Base-by-base conservation (phyloP, 768 basidiomycete species). In the Hericium erinaceus region DNA sequence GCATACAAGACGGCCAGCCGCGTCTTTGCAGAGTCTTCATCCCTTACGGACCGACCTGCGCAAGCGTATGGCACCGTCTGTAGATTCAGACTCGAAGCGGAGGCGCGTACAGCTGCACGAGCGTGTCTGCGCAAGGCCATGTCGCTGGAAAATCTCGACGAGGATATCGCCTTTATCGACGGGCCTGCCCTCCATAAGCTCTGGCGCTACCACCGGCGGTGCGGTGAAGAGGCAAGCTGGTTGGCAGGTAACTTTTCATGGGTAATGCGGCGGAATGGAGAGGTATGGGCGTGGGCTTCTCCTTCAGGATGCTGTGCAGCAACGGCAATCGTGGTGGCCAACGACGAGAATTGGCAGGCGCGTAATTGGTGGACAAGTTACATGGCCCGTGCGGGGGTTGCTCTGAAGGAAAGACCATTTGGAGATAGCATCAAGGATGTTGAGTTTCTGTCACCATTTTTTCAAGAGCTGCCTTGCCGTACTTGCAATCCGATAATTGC, bases 21-120 rank as follows among this genome's bases (percentile, higher is more conserved):
- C 41, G 63, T 68, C 46, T 44, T 44, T 12, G 16, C 16, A 16
- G 41, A 44, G 41, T 18, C 20, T 44, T 15, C 41, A n/a, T 15
- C n/a, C 13, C 13, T 44, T 15, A 44, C 15, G 41, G 41, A 44
- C 41, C 20, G 15, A n/a, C 41, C 41, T 18, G 15, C 20, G 16
- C 15, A n/a, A 44, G 41, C 41, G 1, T 44, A 44, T 16, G 41
- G 41, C 41, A 16, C 20, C 20, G 41, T 18, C 41, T 44, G 41
- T 15, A 13, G 16, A 13, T 44, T 16, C 20, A 13, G 18, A 18
- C 41, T 44, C 41, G 41, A 44, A 15, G 41, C 15, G 6, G 41
- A 44, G 41, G 41, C 41, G 41, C 41, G 41, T 5, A 16, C 8
- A 18, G 41, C 41, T 12, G 41, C 12, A 8, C 15, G 20, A 18